phyloP scores from a whole-genome alignment of 768 basidiomycete genomes.

The Royoungia palumana region DNA sequence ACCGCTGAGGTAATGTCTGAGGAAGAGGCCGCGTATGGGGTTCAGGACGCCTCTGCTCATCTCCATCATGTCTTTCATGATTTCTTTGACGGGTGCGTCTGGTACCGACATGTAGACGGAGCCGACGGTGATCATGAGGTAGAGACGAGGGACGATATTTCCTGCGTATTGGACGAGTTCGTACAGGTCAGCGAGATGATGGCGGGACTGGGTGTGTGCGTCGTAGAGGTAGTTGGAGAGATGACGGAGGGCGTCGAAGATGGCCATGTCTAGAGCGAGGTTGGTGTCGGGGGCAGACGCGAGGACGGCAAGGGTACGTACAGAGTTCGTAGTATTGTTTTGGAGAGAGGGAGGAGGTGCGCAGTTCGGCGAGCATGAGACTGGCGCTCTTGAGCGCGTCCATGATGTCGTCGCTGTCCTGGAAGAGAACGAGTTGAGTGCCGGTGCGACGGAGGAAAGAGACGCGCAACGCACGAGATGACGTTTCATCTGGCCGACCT shows the following conservation, averaged over 20 bases:
- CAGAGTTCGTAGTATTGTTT: constrained; percentile 99
- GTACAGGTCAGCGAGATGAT: constrained; percentile 97
- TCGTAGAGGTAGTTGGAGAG: constrained; percentile 96
- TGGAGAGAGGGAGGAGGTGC: constrained; percentile 88
- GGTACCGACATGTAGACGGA: constrained; percentile 99
- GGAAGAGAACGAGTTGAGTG: neutral
- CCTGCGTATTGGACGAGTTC: constrained; percentile 99
- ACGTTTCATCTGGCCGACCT: constrained; percentile 93
- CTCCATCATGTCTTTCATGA: constrained; percentile 99
- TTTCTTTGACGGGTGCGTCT: constrained; percentile 96
- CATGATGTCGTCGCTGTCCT: constrained; percentile 98
- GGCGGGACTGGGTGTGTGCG: constrained; percentile 85
- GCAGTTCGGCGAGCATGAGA: constrained; percentile 93
- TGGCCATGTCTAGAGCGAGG: constrained; percentile 81
- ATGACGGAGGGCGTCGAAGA: constrained; percentile 94
- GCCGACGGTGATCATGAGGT: constrained; percentile 99
- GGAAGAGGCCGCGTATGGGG: constrained; percentile 93
- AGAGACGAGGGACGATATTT: constrained; percentile 89
- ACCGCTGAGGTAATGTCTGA: constrained; percentile 94
- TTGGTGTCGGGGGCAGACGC: neutral
- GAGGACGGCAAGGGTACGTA: constrained; percentile 34
- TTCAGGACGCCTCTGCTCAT: constrained; percentile 98
- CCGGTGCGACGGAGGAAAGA: too few relatives aligned
- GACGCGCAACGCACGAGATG: constrained; percentile 61
- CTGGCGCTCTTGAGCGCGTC: constrained; percentile 97